A percentile compares a stretch with the other conserved stretches of the same genome.
Conservation (phyloP, 306 rosid species). For the Trifolium pratense region DNA sequence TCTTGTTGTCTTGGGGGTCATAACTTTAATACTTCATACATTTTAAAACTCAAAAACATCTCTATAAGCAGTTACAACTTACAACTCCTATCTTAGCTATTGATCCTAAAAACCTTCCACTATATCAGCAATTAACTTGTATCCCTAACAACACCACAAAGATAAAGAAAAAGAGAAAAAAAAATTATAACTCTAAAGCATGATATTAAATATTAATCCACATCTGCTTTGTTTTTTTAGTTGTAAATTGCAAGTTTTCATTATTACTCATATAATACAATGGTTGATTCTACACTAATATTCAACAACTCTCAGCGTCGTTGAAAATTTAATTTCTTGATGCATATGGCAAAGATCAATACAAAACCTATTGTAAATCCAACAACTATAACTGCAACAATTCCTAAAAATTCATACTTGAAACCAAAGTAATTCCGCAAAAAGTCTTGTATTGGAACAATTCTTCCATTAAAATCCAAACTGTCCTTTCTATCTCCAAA, state of each 20-base stretch:
- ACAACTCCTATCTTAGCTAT: not conserved
- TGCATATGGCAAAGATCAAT: constrained; percentile 17
- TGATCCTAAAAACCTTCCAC: not conserved
- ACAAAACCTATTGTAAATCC: constrained; percentile 37
- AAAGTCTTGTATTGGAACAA: constrained; percentile 36
- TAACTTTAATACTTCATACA: not conserved
- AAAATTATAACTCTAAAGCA: not conserved
- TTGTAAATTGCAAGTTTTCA: not conserved
- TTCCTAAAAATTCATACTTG: constrained; percentile 40
- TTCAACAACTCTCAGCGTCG: constrained; percentile 8
- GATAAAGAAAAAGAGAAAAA: not conserved
- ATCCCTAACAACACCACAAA: not conserved
- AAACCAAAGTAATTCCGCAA: constrained; percentile 41
- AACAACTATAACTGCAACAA: constrained; percentile 31
- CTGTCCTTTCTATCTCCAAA: constrained; percentile 45
- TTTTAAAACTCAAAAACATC: not conserved
- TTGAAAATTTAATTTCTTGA: constrained; percentile 46
- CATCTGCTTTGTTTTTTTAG: not conserved
- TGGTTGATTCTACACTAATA: not conserved
- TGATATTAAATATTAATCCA: not conserved
- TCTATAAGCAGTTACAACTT: not conserved
- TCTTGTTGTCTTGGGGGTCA: not conserved
- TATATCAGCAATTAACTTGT: constrained; percentile 1
- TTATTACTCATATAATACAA: not conserved
- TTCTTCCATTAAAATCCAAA: constrained; percentile 1